Base-by-base conservation (phyloP, 2,329 filamentous ascomycete genomes). In the Fusarium brachygibbosum region DNA sequence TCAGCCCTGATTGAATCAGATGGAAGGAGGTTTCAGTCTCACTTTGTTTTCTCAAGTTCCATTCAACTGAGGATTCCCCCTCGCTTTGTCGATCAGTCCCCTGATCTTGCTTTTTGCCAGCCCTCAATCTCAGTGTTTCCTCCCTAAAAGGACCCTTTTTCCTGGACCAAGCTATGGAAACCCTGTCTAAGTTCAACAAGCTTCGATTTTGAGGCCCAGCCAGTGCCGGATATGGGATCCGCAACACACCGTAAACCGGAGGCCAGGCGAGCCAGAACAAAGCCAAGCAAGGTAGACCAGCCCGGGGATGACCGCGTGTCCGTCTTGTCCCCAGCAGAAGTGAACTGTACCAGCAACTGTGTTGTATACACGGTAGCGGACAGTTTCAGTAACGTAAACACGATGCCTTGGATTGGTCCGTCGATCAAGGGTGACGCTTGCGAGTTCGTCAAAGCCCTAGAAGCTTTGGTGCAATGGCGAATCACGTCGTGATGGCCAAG, bases 311-410 rank as follows among this genome's bases (percentile, higher is more conserved):
- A 64, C 70, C 71, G 73, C 59, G 70, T 70, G 56, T 67, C 59
- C 68, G 67, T 68, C 54, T 68, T 65, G 67, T 70, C 67, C 55
- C 68, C 68, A 70, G 63, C 41, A 17, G 48, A 63, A 32, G 34
- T 40, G 48, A 51, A 51, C 34, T 51, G 48, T 51, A 38, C 34
- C 7, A 11, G 48, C 31, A 25, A 49, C 52, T 55, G 52, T 55
- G 23, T 49, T 58, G 68, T 64, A 63, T 59, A 35, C 34, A 53
- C 40, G 44, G 56, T 54, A 59, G 58, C 59, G 38, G 42, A 46
- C 70, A 62, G 66, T 75, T 71, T 66, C 58, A 63, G 66, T 75
- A 73, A 69, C 73, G 73, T 75, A 75, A 75, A 74, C 53, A 52
- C 48, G 53, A 75, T 68, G 56, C 50, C 62, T 66, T 67, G 72